Evolutionary conservation across 345 rosid genomes (phyloP).

Genomic region (Pistacia atlantica): DNA sequence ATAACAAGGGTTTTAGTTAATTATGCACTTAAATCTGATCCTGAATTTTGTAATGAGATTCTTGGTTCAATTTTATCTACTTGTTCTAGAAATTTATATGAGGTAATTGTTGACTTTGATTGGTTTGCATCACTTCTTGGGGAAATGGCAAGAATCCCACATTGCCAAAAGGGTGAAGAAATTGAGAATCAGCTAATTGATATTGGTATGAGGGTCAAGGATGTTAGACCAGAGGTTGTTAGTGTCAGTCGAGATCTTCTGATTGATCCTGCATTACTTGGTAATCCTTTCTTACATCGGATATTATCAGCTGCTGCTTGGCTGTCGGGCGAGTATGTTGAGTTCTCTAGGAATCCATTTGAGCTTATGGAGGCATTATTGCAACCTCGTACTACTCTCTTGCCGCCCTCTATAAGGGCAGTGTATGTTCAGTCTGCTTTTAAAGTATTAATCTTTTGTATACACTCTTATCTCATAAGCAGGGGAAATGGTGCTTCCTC

Average conservation of each 20-base stretch:
- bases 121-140: slow-evolving; percentile 92
- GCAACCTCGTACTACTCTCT: slow-evolving; percentile 83
- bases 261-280: slow-evolving; percentile 97
- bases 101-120: slow-evolving; percentile 78
- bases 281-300: slow-evolving; percentile 72
- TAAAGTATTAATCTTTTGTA: slow-evolving; percentile 62
- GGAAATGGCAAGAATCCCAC: slow-evolving; percentile 83
- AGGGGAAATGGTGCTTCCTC: slow-evolving; percentile 26
- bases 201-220: slow-evolving; percentile 85
- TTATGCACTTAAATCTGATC: slow-evolving; percentile 87
- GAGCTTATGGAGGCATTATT: slow-evolving; percentile 84
- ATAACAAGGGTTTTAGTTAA: slow-evolving; percentile 75
- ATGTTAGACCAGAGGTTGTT: slow-evolving; percentile 83
- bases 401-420: slow-evolving; percentile 66
- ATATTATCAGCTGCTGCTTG: slow-evolving; percentile 93
- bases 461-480: slow-evolving; percentile 43
- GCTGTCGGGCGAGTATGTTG: slow-evolving; percentile 86
- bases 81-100: slow-evolving; percentile 69
- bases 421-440: slow-evolving; percentile 75
- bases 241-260: slow-evolving; percentile 68
- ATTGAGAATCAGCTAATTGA: slow-evolving; percentile 90
- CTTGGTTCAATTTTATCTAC: slow-evolving; percentile 75
- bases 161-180: slow-evolving; percentile 81
- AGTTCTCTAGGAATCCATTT: slow-evolving; percentile 60
- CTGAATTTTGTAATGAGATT: slow-evolving; percentile 83